A percentile compares a stretch with the other conserved stretches of the same genome.
Conservation (phyloP, 2,329 filamentous ascomycete species). For the Byssochlamys sp. region DNA sequence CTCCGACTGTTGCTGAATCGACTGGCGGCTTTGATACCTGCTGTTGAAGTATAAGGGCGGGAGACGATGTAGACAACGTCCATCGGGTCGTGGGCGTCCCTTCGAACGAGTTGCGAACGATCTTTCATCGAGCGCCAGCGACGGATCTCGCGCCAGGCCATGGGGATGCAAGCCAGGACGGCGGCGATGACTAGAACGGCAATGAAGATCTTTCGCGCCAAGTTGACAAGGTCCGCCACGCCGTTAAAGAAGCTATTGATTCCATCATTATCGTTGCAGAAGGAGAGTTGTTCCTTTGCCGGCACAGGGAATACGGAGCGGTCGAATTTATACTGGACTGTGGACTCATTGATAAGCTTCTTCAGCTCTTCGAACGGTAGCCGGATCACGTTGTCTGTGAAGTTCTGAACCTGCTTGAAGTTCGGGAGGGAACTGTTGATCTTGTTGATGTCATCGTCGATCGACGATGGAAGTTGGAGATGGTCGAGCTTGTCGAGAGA, state of each 20-base stretch:
- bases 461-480: constrained; percentile 58
- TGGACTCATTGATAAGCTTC: constrained; percentile 58
- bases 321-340: constrained; percentile 69
- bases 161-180: constrained; percentile 62
- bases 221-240: constrained; percentile 56
- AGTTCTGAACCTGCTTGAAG: constrained; percentile 73
- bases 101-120: constrained; percentile 56
- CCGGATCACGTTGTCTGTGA: constrained; percentile 64
- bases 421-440: constrained; percentile 72
- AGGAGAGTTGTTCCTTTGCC: constrained; percentile 68
- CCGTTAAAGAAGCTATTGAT: constrained; percentile 75
- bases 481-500: constrained; percentile 58
- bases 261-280: constrained; percentile 76
- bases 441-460: constrained; percentile 59
- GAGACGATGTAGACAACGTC: constrained; percentile 83
- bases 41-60: constrained; percentile 62
- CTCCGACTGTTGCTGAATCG: constrained; percentile 53
- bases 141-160: constrained; percentile 71
- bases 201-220: constrained; percentile 65
- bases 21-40: constrained; percentile 61
- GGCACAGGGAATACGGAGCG: constrained; percentile 70
- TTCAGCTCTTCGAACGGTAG: constrained; percentile 75
- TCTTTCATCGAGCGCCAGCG: constrained; percentile 65
- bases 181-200: constrained; percentile 64
- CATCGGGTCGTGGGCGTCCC: constrained; percentile 64